Base-by-base conservation (phyloP, 73 alveolate genomes). In the Paramecium biaurelia region DNA sequence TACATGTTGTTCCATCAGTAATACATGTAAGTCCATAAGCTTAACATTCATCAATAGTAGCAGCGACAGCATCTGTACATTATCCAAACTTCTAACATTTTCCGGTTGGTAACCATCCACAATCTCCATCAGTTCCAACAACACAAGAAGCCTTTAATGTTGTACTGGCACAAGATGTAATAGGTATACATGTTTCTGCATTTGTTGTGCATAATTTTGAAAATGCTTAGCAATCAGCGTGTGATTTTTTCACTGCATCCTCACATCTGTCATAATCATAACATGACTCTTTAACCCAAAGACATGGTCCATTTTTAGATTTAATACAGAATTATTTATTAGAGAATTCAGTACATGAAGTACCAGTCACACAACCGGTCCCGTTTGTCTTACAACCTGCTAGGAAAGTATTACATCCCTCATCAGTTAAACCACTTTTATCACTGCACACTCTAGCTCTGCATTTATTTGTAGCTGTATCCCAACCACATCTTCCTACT, bases 31-130 rank as follows among this genome's bases (percentile, higher is more conserved):
- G 0, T 38, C 89, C 70, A 23, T 43, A 76, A 14, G 89, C 42
- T 0, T 12, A 7, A 41, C 89, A 76, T n/a, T 21, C 26, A 38
- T 11, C 43, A 8, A 18, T 34, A 4, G n/a, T 30, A 37, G 37
- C 24, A 12, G 72, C 28, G 4, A 18, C 32, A 15, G 89, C 89
- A 38, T 70, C 85, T 24, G 85, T 12, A 12, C 89, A 76, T 18
- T 7, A 7, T 14, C 45, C 42, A 47, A 76, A 76, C 24, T 41
- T 41, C 67, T 37, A 37, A 41, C 89, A 76, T 18, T 43, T 76
- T 15, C 23, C 76, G 18, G 89, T 37, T 6, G 89, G 89, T 12
- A 76, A 37, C 70, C 72, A 76, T 11, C 89, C 89, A 41, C 89
- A 76, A 37, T 4, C 15, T 12, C 89, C 89, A 20, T 76, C 89